A percentile compares a stretch with the other conserved stretches of the same genome.
Conservation (phyloP, 768 basidiomycete genomes). For the Phallus indusiatus region DNA sequence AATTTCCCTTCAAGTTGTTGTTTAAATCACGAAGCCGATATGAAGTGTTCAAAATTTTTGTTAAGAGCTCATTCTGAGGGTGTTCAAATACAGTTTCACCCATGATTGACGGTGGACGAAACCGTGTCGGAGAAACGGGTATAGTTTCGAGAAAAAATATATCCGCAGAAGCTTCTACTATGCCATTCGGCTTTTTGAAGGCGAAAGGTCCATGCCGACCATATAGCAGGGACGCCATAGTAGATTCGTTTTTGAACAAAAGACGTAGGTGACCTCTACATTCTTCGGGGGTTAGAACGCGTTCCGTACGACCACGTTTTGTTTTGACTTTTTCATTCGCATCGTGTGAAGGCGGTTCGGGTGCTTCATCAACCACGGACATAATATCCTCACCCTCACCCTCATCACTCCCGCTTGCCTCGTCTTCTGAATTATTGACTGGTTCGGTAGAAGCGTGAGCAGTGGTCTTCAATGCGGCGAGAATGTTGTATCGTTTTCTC, state of each 20-base stretch:
- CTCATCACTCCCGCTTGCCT: conserved; percentile 20
- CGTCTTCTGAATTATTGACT: conserved; percentile 20
- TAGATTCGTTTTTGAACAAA: conserved; percentile 73
- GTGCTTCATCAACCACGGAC: conserved; percentile 41
- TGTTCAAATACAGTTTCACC: conserved; percentile 92
- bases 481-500: conserved; percentile 67
- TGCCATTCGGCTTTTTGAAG: conserved; percentile 43
- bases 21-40: conserved; percentile 75
- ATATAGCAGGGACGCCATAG: conserved; percentile 82
- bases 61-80: conserved; percentile 85
- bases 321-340: conserved; percentile 74
- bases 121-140: conserved; percentile 88
- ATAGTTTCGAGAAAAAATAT: conserved; percentile 97
- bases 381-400: conserved; percentile 36
- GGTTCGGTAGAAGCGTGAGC: not conserved
- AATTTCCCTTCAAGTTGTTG: conserved; percentile 48
- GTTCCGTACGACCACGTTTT: conserved; percentile 74
- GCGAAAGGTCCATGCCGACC: conserved; percentile 87
- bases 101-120: conserved; percentile 89
- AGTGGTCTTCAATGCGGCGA: conserved; percentile 20
- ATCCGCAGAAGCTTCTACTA: conserved; percentile 73
- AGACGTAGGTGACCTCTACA: conserved; percentile 88
- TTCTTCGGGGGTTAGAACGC: conserved; percentile 85
- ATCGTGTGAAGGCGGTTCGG: conserved; percentile 41
- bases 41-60: conserved; percentile 70